Evolutionary conservation across 106 monocot genomes (phyloP), one percentile per base, ranked within the genome.

Genomic region (Dendrobium huoshanense): DNA sequence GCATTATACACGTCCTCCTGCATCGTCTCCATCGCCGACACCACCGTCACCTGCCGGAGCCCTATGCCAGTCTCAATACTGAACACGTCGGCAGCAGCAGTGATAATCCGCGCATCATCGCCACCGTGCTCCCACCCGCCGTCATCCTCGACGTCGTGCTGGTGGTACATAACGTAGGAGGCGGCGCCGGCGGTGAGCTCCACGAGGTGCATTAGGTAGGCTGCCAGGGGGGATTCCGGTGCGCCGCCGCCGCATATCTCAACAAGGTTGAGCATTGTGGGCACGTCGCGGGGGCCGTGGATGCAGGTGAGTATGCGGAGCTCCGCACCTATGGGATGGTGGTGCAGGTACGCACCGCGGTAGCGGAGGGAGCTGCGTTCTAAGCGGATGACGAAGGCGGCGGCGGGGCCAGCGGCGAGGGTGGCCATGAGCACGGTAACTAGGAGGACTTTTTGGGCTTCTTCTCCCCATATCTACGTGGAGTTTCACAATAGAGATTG

Each of bases 241-340:
- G 24, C 24, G 16, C 65, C 67, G 43, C 79, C 84, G 19, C 96
- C 93, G 41, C 96, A 93, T 72, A 96, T 51, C 83, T 96, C 96
- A 15, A 96, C 81, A 49, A 96, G 91, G 83, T 90, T 91, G 80
- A 96, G 91, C 61, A 91, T 76, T 61, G 88, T 82, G 70, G 91
- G 83, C 33, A 88, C 84, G 82, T 96, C 93, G 75, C 88, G 88
- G 11, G 70, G 84, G 81, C 81, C 58, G 54, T 87, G 96, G 44
- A 93, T 80, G 84, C 96, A 96, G 17, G 87, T 84, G 41, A 96
- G 88, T 61, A 96, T 72, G 49, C 93, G 96, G 78, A 96, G 87
- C 78, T 96, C 91, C n/a, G 64, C 64, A 65, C 58, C 49, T 24
- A 85, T 77, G 3, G 9, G 73, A 45, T 3, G 48, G 48, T 29